These are phyloP conservation scores for Cucurbita moschata DNA, from an alignment of 306 rosid species.

Conservation along the genomic window DNA sequence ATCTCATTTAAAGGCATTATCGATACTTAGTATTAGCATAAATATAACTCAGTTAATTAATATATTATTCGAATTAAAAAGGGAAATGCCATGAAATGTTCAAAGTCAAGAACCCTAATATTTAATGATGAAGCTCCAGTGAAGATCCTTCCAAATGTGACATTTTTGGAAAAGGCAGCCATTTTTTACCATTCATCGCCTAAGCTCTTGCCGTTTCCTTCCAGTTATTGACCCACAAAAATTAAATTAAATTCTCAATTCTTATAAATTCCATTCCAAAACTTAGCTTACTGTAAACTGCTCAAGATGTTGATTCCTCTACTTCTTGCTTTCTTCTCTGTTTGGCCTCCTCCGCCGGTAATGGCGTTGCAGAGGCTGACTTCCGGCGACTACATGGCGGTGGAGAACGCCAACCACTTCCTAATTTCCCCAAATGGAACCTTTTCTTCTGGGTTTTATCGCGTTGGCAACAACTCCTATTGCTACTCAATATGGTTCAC, in stretches of 20 bases:
- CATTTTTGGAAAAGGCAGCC: neutral
- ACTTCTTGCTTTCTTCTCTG: neutral
- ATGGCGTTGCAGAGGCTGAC: neutral
- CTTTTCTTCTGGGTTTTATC: conserved; percentile 9
- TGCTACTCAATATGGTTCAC: conserved; percentile 14
- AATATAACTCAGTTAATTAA: too few relatives aligned
- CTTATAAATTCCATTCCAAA: neutral
- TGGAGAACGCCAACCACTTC: neutral
- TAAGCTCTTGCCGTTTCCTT: neutral
- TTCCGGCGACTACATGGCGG: neutral
- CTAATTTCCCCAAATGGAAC: conserved; percentile 1
- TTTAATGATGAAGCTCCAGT: neutral
- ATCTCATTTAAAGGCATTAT: too few relatives aligned
- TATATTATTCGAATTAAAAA: too few relatives aligned
- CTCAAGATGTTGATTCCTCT: neutral
- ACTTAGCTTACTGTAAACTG: neutral
- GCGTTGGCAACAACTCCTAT: conserved; percentile 9
- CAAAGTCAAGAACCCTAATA: too few relatives aligned
- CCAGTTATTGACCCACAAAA: neutral
- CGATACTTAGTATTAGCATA: too few relatives aligned
- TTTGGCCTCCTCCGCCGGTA: neutral
- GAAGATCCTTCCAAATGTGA: neutral
- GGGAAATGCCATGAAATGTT: too few relatives aligned
- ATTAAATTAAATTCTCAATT: neutral
- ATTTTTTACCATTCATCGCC: neutral